Base-by-base conservation (phyloP, 352 stramenopile species). In the Globisporangium mamillatum region DNA sequence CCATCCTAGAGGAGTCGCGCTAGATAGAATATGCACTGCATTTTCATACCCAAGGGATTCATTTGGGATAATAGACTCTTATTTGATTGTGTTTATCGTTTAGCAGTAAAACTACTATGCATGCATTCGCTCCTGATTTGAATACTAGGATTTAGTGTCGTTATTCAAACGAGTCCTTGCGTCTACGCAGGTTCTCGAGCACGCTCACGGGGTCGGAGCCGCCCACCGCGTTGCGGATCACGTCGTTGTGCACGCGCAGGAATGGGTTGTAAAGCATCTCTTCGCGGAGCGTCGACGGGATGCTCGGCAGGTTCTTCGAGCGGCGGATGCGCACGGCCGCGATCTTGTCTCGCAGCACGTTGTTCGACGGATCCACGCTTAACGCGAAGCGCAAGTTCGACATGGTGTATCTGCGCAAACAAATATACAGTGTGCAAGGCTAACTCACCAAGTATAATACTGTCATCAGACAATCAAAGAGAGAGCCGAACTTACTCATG, bases 341-440 rank as follows among this genome's bases (percentile, higher is more conserved):
- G 55, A 97, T 90, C 75, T 98, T 97, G 59, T 96, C 85, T 10
- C 77, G 81, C 69, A 97, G 71, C 24, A 82, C 83, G 2, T 76
- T 76, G 80, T 98, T 98, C 16, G 89, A 91, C 25, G 95, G 94
- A 70, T 98, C 95, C 9, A 98, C 88, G 66, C 83, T 97, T 52
- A 98, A 71, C 4, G 96, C 96, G 65, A 98, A 99, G 32, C 88
- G 89, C 24, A 97, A 78, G 78, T 99, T 99, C 52, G 84, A 84
- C 81, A 94, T 80, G 1, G 95, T 98, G 70, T 99, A 98, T 32
- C 77, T 83, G 24, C 20, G 14, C 18, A 67, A 16, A 58, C 27
- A 24, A 27, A 53, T 46, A 4, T 27, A 50, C 8, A 36, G n/a
- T 64, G 48, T 29, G 16, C 2, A 22, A 3, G 55, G 8, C 10